Evolutionary conservation across 192 early-diverging fungal genomes (phyloP).

Genomic region (Gigaspora rosea): DNA sequence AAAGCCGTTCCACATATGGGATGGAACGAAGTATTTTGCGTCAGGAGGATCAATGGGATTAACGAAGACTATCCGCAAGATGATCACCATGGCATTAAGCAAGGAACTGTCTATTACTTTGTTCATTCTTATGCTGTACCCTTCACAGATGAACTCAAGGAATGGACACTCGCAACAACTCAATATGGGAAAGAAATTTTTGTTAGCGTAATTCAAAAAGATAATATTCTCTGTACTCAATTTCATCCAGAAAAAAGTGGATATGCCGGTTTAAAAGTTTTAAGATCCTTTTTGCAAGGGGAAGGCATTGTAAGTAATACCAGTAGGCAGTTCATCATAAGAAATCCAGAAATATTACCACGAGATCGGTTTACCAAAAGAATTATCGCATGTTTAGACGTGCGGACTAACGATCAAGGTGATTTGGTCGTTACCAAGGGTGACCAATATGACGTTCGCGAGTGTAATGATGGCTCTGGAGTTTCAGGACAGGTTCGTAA

Average conservation of each 20-base stretch:
- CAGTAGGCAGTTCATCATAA: not conserved
- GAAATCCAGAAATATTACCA: constrained; percentile 29
- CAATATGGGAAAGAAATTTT: constrained; percentile 89
- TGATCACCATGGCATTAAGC: constrained; percentile 43
- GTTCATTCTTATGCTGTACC: constrained; percentile 95
- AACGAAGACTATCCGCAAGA: constrained; percentile 28
- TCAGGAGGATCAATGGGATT: constrained; percentile 40
- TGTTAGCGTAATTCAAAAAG: constrained; percentile 77
- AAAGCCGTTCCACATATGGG: constrained; percentile 99
- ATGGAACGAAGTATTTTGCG: constrained; percentile 75
- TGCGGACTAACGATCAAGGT: constrained; percentile 94
- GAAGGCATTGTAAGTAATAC: constrained; percentile 31
- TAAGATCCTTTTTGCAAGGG: constrained; percentile 77
- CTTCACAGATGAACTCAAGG: constrained; percentile 56
- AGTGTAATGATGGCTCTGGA: constrained; percentile 47
- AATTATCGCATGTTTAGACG: constrained; percentile 97
- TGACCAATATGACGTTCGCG: constrained; percentile 98
- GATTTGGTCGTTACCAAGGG: constrained; percentile 99
- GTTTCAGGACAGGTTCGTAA: constrained; percentile 77
- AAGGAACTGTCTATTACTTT: constrained; percentile 86
- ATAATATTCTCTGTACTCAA: constrained; percentile 95
- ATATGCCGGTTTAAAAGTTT: constrained; percentile 77
- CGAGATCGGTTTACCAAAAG: constrained; percentile 77
- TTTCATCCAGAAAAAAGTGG: constrained; percentile 99
- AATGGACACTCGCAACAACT: constrained; percentile 81